Evolutionary conservation across 2,329 filamentous ascomycete species (phyloP).

Genomic region (Bipolaris sorokiniana): DNA sequence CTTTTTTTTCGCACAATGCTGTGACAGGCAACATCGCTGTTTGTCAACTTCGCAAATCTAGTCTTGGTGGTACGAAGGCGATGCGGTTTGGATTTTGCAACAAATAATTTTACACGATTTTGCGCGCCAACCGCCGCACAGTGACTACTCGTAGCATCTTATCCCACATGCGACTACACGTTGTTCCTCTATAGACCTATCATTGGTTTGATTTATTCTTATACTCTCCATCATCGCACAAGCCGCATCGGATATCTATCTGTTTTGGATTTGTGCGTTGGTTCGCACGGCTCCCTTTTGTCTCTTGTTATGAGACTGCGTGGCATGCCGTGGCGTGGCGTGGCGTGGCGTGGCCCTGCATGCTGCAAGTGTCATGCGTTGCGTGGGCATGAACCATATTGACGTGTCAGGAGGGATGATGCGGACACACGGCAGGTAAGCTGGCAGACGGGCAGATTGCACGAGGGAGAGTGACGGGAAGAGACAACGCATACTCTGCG

Average conservation of each 20-base stretch:
- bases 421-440: constrained; percentile 1
- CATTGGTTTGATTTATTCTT: not conserved
- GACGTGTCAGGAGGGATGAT: constrained; percentile 37
- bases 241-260: not conserved
- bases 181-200: not conserved
- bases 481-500: constrained; percentile 29
- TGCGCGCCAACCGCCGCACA: not conserved
- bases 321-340: not conserved
- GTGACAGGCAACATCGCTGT: not conserved
- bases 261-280: not conserved
- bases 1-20: not conserved
- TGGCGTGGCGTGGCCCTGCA: not conserved
- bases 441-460: not conserved
- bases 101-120: not conserved
- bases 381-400: constrained; percentile 40
- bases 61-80: too few species aligned
- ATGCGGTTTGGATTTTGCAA: not conserved
- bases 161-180: not conserved
- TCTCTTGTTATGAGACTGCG: not conserved
- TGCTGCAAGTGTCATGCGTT: not conserved
- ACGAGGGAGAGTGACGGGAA: constrained; percentile 1
- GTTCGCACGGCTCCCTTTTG: not conserved
- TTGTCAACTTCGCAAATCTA: not conserved
- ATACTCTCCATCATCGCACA: not conserved
- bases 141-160: not conserved